A percentile compares a stretch with the other conserved stretches of the same genome.
phyloP scores from a whole-genome alignment of 139 green algal species.

The Raphidocelis subcapitata region DNA sequence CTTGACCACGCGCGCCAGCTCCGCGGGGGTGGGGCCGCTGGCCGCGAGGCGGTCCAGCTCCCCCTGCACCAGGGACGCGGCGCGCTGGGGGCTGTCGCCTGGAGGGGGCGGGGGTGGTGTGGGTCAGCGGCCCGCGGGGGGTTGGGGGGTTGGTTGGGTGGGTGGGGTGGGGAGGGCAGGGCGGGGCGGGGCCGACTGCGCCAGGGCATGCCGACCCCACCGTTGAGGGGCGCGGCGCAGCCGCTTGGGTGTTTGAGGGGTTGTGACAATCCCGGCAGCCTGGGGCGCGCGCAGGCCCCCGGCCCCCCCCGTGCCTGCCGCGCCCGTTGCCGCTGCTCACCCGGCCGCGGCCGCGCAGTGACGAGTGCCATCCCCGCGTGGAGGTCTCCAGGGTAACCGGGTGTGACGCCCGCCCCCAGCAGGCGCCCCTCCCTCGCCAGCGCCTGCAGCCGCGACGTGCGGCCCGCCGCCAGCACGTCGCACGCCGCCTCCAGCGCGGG shows the following conservation, averaged over 20 bases:
- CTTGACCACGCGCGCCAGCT: constrained; percentile 52
- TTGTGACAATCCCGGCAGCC: too few relatives aligned
- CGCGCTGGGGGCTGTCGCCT: constrained; percentile 28
- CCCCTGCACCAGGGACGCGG: constrained; percentile 34
- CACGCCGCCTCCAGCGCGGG: constrained; percentile 44
- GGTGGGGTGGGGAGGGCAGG: not conserved
- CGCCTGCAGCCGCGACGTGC: constrained; percentile 54
- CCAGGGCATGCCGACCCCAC: not conserved
- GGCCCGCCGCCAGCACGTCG: constrained; percentile 53
- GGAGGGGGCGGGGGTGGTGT: not conserved
- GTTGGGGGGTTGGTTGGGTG: too few relatives aligned
- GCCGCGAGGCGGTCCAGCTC: constrained; percentile 40
- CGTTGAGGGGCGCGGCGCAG: too few relatives aligned
- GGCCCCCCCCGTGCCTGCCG: too few relatives aligned
- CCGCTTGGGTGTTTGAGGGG: too few relatives aligned
- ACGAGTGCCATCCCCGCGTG: constrained; percentile 42
- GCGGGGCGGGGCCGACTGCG: not conserved
- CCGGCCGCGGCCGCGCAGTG: constrained; percentile 26
- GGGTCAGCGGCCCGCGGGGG: not conserved
- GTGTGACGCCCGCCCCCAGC: constrained; percentile 38
- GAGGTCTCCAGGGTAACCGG: constrained; percentile 65
- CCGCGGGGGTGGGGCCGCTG: constrained; percentile 36
- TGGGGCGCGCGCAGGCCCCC: too few relatives aligned
- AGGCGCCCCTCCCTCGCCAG: constrained; percentile 53
- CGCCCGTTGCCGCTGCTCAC: constrained; percentile 16